Evolutionary conservation across 164 flowering plant genomes (phyloP).

Genomic region (Buxus sempervirens): DNA sequence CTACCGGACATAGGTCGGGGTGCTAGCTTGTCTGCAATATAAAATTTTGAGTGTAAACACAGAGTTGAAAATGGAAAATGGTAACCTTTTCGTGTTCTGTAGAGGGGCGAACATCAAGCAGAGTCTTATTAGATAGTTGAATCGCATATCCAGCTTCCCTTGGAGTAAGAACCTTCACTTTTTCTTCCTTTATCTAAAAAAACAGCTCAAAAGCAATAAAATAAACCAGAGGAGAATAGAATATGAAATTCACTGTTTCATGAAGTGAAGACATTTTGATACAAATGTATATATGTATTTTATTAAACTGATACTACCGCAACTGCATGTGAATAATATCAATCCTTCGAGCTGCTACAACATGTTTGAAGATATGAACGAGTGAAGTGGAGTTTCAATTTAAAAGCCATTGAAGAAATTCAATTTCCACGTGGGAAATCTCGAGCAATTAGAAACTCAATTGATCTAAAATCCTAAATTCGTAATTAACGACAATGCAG

Average conservation of each 20-base stretch:
- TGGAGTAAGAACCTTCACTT: constrained; percentile 75
- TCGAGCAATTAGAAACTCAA: background rate
- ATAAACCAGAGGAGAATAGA: background rate
- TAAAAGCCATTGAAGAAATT: background rate
- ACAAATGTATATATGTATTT: no score
- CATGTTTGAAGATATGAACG: background rate
- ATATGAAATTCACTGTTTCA: background rate
- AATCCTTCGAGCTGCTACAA: background rate
- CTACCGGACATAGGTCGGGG: no score
- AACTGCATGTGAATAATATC: background rate
- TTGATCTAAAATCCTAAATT: background rate
- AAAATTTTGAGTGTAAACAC: background rate
- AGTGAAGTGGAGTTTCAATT: background rate
- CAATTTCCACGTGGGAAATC: background rate
- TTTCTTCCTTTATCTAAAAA: constrained; percentile 73
- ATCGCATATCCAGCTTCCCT: constrained; percentile 98
- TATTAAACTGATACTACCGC: no score
- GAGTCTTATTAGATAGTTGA: constrained; percentile 75
- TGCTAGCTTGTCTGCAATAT: background rate
- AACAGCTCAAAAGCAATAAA: background rate
- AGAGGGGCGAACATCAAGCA: constrained; percentile 93
- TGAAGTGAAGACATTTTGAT: background rate
- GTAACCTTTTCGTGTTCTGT: constrained; percentile 73
- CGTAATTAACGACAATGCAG: background rate
- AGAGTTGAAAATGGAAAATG: background rate